Conservation (phyloP, 768 basidiomycete species). For the Tricholoma saponaceum region DNA sequence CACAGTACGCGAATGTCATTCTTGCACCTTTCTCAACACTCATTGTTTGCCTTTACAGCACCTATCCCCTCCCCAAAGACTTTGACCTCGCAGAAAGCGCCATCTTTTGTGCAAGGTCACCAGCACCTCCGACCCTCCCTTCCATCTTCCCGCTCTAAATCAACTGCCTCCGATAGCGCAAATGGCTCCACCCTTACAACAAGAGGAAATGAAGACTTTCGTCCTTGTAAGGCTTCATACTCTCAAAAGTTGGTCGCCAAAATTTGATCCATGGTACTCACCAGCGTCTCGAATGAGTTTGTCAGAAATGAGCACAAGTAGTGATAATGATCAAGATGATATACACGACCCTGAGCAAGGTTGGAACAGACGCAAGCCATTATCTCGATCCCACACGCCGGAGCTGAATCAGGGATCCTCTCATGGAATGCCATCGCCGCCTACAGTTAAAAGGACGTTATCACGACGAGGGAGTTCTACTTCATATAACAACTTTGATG, state of each 20-base stretch:
- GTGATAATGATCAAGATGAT: slow-evolving; percentile 6
- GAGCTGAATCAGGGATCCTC: slow-evolving; percentile 16
- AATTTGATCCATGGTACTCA: neutral
- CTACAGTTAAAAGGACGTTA: slow-evolving; percentile 22
- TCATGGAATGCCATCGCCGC: slow-evolving; percentile 13
- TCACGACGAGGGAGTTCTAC: slow-evolving; percentile 30
- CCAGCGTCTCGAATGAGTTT: slow-evolving; percentile 15
- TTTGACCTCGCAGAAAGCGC: neutral
- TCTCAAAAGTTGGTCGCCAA: neutral
- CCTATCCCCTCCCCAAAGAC: slow-evolving; percentile 13
- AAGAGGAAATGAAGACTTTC: slow-evolving; percentile 3
- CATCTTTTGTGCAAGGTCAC: neutral
- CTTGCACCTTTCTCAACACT: neutral
- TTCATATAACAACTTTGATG: slow-evolving; percentile 40
- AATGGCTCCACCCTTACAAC: neutral
- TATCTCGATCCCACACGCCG: slow-evolving; percentile 14
- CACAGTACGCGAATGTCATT: slow-evolving; percentile 6
- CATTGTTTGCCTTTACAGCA: slow-evolving; percentile 4
- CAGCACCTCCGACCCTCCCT: neutral
- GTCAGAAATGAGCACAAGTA: neutral
- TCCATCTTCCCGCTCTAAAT: slow-evolving; percentile 1
- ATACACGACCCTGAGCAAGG: slow-evolving; percentile 42
- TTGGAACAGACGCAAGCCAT: slow-evolving; percentile 35
- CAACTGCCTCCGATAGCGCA: neutral
- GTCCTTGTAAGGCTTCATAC: neutral